These are phyloP conservation scores for Pichia sp. DNA, from an alignment of 1,139 yeast genomes.

Conservation along the genomic window DNA sequence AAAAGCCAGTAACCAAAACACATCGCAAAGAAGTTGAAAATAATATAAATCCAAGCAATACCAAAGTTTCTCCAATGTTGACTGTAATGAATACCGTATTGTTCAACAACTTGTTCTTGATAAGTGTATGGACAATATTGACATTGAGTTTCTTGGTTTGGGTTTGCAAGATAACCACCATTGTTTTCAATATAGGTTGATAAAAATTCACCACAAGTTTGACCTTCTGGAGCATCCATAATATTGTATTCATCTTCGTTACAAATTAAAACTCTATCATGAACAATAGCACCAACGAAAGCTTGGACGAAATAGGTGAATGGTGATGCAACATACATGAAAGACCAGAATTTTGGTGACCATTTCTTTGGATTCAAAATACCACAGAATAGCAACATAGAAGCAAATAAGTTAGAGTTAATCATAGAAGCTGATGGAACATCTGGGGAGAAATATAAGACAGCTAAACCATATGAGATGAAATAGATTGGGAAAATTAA, in stretches of 20 bases:
- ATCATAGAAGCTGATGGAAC: conserved; percentile 57
- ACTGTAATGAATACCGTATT: conserved; percentile 39
- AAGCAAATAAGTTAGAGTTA: conserved; percentile 39
- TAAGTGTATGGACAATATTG: conserved; percentile 34
- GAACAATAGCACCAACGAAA: conserved; percentile 46
- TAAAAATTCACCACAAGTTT: conserved; percentile 54
- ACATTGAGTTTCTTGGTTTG: conserved; percentile 48
- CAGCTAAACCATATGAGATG: conserved; percentile 46
- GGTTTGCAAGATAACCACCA: conserved; percentile 51
- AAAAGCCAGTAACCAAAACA: conserved; percentile 25
- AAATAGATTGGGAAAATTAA: conserved; percentile 53
- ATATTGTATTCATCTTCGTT: conserved; percentile 41
- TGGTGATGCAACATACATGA: conserved; percentile 69
- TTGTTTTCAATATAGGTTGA: conserved; percentile 30
- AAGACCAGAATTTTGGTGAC: conserved; percentile 66
- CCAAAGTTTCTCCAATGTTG: conserved; percentile 68
- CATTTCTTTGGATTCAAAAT: conserved; percentile 50
- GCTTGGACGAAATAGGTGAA: conserved; percentile 62
- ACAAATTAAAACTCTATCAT: conserved; percentile 52
- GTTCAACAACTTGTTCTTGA: conserved; percentile 33
- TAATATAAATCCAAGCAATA: conserved; percentile 44
- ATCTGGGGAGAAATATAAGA: conserved; percentile 55
- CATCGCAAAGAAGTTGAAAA: conserved; percentile 46
- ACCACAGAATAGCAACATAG: conserved; percentile 56
- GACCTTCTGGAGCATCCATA: conserved; percentile 52